phyloP scores from a whole-genome alignment of 2,329 filamentous ascomycete genomes.

The Cladobotryum protrusum region DNA sequence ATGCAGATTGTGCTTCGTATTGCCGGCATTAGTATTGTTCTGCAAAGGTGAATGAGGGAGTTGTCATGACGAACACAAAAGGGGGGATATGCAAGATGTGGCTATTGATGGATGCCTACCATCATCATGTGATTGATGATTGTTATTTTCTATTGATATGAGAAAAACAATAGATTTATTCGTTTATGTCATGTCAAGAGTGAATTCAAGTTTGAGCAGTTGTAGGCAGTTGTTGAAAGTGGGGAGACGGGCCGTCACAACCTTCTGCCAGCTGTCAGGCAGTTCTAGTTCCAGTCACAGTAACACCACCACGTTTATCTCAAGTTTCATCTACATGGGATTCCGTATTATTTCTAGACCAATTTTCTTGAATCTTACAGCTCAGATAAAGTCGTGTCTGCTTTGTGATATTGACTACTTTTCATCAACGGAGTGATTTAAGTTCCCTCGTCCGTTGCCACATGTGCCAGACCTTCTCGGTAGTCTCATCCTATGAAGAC shows the following conservation, averaged over 20 bases:
- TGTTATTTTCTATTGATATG: no score
- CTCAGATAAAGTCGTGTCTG: background rate
- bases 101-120: no score
- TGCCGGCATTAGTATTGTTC: no score
- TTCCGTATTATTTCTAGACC: background rate
- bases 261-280: conserved; percentile 3
- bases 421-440: conserved; percentile 4
- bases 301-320: conserved; percentile 4
- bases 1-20: no score
- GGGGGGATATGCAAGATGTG: background rate
- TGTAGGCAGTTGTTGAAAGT: no score
- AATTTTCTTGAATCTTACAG: no score
- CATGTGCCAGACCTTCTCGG: conserved; percentile 15
- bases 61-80: background rate
- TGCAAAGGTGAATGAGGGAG: background rate
- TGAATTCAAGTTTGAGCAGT: no score
- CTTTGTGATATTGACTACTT: background rate
- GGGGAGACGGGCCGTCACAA: no score
- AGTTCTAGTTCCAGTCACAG: background rate
- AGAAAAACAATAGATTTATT: no score
- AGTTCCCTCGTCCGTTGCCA: conserved; percentile 14
- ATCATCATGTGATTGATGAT: no score
- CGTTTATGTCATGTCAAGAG: no score
- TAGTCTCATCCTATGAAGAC: conserved; percentile 27
- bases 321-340: background rate